phyloP scores from a whole-genome alignment of 2,329 filamentous ascomycete species.

The Aspergillus pseudoterreus region DNA sequence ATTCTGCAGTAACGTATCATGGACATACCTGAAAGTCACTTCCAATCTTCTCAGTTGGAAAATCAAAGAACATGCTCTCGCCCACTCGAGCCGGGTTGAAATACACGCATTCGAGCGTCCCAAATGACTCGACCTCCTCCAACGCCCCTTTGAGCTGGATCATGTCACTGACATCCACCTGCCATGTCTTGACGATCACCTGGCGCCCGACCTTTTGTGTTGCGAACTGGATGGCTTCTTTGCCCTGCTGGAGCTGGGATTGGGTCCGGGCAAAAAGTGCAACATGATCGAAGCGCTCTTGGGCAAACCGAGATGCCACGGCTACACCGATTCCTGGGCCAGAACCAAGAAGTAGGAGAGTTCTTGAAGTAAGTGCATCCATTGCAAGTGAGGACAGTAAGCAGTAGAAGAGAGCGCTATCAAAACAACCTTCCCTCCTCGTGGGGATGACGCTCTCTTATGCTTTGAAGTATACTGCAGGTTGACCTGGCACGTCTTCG shows the following conservation, averaged over 20 bases:
- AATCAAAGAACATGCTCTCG: not conserved
- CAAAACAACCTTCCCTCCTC: too few species aligned
- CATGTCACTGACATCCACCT: not conserved
- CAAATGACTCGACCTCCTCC: not conserved
- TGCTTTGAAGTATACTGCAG: too few species aligned
- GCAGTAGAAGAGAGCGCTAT: too few species aligned
- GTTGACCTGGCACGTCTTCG: too few species aligned
- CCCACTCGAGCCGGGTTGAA: slow-evolving; percentile 5
- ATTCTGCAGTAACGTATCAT: not conserved
- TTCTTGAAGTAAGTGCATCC: not conserved
- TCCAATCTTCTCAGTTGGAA: not conserved
- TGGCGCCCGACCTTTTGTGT: not conserved
- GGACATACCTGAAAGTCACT: not conserved
- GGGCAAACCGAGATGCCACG: slow-evolving; percentile 1
- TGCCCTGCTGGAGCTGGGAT: slow-evolving; percentile 1
- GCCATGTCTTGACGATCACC: not conserved
- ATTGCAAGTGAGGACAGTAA: too few species aligned
- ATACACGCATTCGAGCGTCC: slow-evolving; percentile 6
- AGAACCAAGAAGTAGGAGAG: slow-evolving; percentile 3
- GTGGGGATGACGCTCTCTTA: too few species aligned
- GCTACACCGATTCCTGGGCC: slow-evolving; percentile 5
- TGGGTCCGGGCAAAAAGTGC: slow-evolving; percentile 2
- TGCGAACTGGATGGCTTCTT: not conserved
- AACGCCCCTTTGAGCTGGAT: not conserved
- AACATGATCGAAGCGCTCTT: not conserved